Conservation (phyloP, 495 filamentous ascomycete genomes). For the Tuber borchii region DNA sequence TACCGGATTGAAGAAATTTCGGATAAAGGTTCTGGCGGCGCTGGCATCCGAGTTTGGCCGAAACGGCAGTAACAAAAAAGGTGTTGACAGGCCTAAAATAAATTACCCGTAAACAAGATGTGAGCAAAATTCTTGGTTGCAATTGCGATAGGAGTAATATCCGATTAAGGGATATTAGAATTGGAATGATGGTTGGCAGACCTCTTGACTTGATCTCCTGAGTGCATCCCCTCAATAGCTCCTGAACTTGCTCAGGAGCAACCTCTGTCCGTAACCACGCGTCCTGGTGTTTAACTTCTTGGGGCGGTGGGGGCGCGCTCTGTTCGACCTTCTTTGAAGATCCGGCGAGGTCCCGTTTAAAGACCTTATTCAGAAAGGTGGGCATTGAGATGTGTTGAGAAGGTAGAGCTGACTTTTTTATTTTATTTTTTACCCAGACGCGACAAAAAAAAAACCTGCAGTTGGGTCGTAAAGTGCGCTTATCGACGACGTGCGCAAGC, state of each 20-base stretch:
- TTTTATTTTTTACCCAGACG: slow-evolving; percentile 11
- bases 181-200: slow-evolving; percentile 47
- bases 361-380: slow-evolving; percentile 40
- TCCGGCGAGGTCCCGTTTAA: slow-evolving; percentile 33
- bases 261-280: slow-evolving; percentile 82
- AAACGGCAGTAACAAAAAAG: slow-evolving; percentile 93
- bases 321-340: slow-evolving; percentile 22
- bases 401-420: not conserved
- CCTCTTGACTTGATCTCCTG: slow-evolving; percentile 91
- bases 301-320: slow-evolving; percentile 48
- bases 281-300: slow-evolving; percentile 62
- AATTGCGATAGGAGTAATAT: slow-evolving; percentile 3
- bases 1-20: slow-evolving; percentile 73
- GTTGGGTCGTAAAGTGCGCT: slow-evolving; percentile 37
- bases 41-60: slow-evolving; percentile 86
- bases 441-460: slow-evolving; percentile 36
- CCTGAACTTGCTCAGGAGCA: slow-evolving; percentile 82
- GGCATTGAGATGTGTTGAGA: slow-evolving; percentile 36
- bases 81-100: slow-evolving; percentile 48
- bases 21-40: slow-evolving; percentile 82
- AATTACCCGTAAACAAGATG: slow-evolving; percentile 18
- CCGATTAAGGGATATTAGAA: slow-evolving; percentile 8
- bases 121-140: slow-evolving; percentile 24
- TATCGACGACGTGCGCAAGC: slow-evolving; percentile 37
- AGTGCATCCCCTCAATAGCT: slow-evolving; percentile 75